Evolutionary conservation across 2,329 filamentous ascomycete species (phyloP), one percentile per base, ranked within the genome.

Genomic region (Calonectria naviculata): DNA sequence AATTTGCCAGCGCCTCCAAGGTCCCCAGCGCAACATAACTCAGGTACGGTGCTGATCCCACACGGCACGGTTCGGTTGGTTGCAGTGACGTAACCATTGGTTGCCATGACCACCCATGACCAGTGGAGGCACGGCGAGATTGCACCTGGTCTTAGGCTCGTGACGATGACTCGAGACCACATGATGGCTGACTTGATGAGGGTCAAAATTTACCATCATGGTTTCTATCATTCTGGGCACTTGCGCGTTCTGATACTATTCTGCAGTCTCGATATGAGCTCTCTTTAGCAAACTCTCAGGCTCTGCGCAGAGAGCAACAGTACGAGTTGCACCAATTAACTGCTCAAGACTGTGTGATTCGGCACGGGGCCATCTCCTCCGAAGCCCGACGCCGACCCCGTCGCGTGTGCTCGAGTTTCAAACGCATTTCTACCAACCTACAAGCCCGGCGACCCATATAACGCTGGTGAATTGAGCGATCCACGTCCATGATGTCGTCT

Each of bases 51-150:
- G 71, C 58, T 67, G 71, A 72, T 70, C 67, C 46, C 66, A 68
- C 70, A 66, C 61, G 68, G 68, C 68, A 47, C 63, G 54, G 31
- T 62, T 73, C 71, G 73, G 76, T 74, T 77, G 75, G 74, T 68
- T 70, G 74, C 73, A 72, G 74, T 78, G 75, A 78, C 76, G 73
- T 75, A 74, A 71, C 75, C 68, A 74, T 63, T 68, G 68, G 49
- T 31, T 26, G 58, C 68, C 70, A 68, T 72, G 70, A 68, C 69
- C 68, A 71, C 56, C 46, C 44, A 62, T 58, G 24, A 49, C 64
- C 49, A 46, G 24, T 29, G 28, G 29, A 46, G 61, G 38, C 44
- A 24, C 52, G 42, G 42, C 21, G 28, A 34, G 26, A 38, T 54
- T 47, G 42, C 54, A 54, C 63, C 63, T 63, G 63, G 52, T 15